Evolutionary conservation across 2,329 filamentous ascomycete genomes (phyloP), one percentile per base, ranked within the genome.

Genomic region (Paecilomyces fulvus): DNA sequence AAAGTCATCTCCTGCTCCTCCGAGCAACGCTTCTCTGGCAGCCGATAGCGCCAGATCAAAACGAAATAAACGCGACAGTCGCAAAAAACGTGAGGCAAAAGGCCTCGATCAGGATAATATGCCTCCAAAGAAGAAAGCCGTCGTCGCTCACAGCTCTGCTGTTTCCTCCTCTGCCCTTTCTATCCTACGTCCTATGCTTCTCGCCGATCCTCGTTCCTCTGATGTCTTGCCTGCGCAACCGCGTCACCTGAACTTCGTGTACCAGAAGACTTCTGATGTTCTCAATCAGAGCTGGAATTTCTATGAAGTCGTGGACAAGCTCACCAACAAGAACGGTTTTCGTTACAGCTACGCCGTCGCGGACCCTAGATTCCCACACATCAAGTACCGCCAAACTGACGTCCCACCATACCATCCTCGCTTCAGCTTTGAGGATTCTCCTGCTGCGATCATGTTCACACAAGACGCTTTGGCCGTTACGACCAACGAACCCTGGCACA

Each of bases 341-440:
- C 88, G 90, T 58, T 97, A 97, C 70, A 88, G 86, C 30, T 89
- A 92, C 65, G 95, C 90, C 69, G 92, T 96, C 62, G 90, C 91
- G 63, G 92, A 96, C 63, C 90, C 91, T 1, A 80, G 83, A 20
- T 96, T 96, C 67, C 86, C 90, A 6, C 90, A 91, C 60, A 91
- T 95, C 65, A 94, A 89, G 77, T 96, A 95, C 73, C 87, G 92
- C 59, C 87, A 90, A 58, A 94, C 90, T 49, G 94, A 97, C 68
- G 84, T 89, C 5, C 85, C 85, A 58, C 94, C 95, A 0, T 92
- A 89, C 66, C 84, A 86, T 30, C 83, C 94, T 3, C 87, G 91
- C 56, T 86, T 99, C 70, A 95, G 88, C 75, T 95, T 94, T 67
- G 92, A 97, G 70, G 94, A 99, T 73, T 87, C 89, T 31, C 89